Evolutionary conservation across 352 stramenopile genomes (phyloP), one percentile per base, ranked within the genome.

Genomic region (Aphanomyces stellatus): DNA sequence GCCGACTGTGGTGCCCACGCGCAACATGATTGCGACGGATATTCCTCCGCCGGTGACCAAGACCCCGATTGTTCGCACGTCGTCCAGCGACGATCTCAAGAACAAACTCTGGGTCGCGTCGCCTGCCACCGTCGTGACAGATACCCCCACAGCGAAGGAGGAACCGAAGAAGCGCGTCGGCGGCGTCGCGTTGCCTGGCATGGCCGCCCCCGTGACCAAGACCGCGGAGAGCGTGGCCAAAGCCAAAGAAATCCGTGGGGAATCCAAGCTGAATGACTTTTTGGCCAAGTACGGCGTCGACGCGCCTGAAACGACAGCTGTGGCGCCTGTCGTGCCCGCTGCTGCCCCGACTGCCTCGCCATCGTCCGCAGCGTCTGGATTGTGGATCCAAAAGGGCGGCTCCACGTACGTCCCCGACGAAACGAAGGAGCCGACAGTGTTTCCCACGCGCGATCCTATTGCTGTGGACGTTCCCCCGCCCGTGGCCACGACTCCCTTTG

Each of bases 321-420:
- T 37, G 13, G 49, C 19, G 11, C 49, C 25, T 4, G 8, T 31
- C 24, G 27, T 22, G 11, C 53, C 34, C 6, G 31, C 24, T 7
- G 37, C 25, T 11, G 6, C 55, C 37, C 55, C 55, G 2, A n/a
- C 25, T 1, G 24, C 55, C n/a, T 40, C 27, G 31, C 25, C 6
- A 35, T 34, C 51, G 51, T 24, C 51, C 13, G 37, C 37, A n/a
- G 30, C 22, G 11, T 57, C 49, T 13, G 49, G 49, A 5, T 24
- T 57, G 6, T 57, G 49, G 49, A 57, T 57, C 33, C 49, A 57
- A 57, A 57, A 57, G 49, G 49, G 49, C 11, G 49, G 49, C 11
- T 15, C 49, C 15, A 33, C 25, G 11, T 57, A 57, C 49, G 49
- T 57, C 11, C 49, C 49, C 22, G 49, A 57, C n/a, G 49, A 57